Evolutionary conservation across 805 yeast species (phyloP).

Genomic region (Schwanniomyces polymorphus): DNA sequence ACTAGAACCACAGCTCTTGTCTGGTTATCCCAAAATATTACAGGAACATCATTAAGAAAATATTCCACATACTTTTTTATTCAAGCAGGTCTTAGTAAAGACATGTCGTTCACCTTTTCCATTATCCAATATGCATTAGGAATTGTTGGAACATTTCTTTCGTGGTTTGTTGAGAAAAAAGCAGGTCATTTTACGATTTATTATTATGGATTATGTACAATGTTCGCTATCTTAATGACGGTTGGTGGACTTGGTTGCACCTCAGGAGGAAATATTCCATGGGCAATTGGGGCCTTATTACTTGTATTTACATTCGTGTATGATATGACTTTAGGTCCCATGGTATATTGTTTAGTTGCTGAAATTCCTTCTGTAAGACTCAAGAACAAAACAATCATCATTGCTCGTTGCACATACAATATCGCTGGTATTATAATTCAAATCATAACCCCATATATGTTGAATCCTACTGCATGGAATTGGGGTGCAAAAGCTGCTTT

Average conservation of each 20-base stretch:
- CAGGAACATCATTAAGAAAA: slow-evolving; percentile 39
- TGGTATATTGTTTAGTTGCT: slow-evolving; percentile 36
- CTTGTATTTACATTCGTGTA: slow-evolving; percentile 22
- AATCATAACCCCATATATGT: slow-evolving; percentile 47
- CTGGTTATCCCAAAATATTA: neutral
- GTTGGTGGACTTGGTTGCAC: slow-evolving; percentile 38
- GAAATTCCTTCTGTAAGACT: slow-evolving; percentile 41
- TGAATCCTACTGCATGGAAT: slow-evolving; percentile 47
- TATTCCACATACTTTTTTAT: slow-evolving; percentile 36
- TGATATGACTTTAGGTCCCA: slow-evolving; percentile 28
- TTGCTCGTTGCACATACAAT: slow-evolving; percentile 30
- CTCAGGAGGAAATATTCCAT: slow-evolving; percentile 19
- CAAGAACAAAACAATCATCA: slow-evolving; percentile 41
- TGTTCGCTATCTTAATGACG: slow-evolving; percentile 30
- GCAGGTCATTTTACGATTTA: slow-evolving; percentile 42
- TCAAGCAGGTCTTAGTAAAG: slow-evolving; percentile 31
- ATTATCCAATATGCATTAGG: slow-evolving; percentile 33
- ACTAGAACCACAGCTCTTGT: slow-evolving; percentile 38
- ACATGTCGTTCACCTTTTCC: slow-evolving; percentile 26
- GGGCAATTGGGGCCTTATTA: slow-evolving; percentile 13
- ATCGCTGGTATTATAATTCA: slow-evolving; percentile 30
- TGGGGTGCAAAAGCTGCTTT: slow-evolving; percentile 52
- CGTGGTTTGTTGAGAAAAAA: slow-evolving; percentile 29
- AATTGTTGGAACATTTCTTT: slow-evolving; percentile 26
- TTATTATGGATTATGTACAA: slow-evolving; percentile 35